Evolutionary conservation across 192 early-diverging fungal genomes (phyloP).

Genomic region (Kappamyces sp.): DNA sequence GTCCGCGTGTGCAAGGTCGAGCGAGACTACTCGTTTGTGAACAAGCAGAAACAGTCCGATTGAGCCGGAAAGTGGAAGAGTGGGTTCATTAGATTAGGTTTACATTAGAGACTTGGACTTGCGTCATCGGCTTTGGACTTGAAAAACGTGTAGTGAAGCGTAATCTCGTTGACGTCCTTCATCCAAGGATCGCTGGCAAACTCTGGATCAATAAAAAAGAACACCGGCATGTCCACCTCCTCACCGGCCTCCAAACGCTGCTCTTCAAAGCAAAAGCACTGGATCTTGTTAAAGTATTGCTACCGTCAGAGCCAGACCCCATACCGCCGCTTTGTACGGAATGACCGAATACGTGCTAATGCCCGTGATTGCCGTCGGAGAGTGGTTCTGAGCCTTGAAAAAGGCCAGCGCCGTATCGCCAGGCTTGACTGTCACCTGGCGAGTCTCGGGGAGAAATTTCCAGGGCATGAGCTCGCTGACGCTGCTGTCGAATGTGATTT

Average conservation of each 20-base stretch:
- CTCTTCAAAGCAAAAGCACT: conserved; percentile 99
- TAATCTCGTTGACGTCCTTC: conserved; percentile 89
- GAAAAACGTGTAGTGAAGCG: conserved; percentile 93
- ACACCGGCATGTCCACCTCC: conserved; percentile 79
- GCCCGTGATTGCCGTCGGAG: conserved; percentile 82
- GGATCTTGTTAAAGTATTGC: conserved; percentile 99
- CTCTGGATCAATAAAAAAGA: conserved; percentile 98
- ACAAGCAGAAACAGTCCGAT: too few species aligned
- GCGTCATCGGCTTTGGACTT: conserved; percentile 47
- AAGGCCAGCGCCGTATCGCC: conserved; percentile 97
- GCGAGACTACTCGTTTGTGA: conserved; percentile 3
- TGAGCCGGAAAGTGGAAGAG: too few species aligned
- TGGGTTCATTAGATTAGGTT: too few species aligned
- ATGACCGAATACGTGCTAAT: conserved; percentile 96
- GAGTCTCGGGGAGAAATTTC: conserved; percentile 84
- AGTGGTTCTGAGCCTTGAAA: conserved; percentile 85
- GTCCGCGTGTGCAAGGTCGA: conserved; percentile 14
- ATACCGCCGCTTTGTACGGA: conserved; percentile 81
- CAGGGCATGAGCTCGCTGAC: conserved; percentile 74
- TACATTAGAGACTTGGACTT: conserved; percentile 1
- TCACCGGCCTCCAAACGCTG: conserved; percentile 84
- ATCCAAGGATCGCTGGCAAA: conserved; percentile 90
- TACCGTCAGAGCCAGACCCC: too few species aligned
- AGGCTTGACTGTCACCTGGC: conserved; percentile 80
- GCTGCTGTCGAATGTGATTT: conserved; percentile 57